A percentile compares a stretch with the other conserved stretches of the same genome.
Evolutionary conservation across 75 land plant species (phyloP).

Genomic region (Selaginella tamariscina): DNA sequence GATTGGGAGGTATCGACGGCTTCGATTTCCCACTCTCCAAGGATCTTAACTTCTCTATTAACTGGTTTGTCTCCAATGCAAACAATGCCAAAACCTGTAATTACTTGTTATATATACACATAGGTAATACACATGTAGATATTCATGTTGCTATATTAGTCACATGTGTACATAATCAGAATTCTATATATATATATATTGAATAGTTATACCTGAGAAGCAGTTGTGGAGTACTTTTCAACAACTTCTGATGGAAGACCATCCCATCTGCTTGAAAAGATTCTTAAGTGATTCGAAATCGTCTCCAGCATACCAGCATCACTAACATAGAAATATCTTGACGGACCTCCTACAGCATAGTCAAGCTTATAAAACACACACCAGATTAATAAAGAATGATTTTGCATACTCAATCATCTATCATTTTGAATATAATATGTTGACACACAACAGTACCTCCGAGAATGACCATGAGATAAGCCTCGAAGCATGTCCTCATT

Average conservation of each 20-base stretch:
- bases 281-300: constrained; percentile 53
- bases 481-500: constrained; percentile 5
- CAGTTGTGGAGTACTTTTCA: constrained; percentile 47
- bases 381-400: too few relatives aligned
- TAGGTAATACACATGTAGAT: too few relatives aligned
- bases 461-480: constrained; percentile 16
- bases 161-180: too few relatives aligned
- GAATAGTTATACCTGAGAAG: too few relatives aligned
- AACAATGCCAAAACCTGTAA: constrained; percentile 52
- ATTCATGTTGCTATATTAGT: too few relatives aligned
- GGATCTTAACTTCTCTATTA: constrained; percentile 45
- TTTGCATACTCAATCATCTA: too few relatives aligned
- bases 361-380: too few relatives aligned
- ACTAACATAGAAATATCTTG: constrained; percentile 43
- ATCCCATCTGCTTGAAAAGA: constrained; percentile 75
- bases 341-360: too few relatives aligned
- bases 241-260: constrained; percentile 66
- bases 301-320: constrained; percentile 77
- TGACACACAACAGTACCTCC: too few relatives aligned
- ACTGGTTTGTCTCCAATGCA: constrained; percentile 45
- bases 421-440: too few relatives aligned
- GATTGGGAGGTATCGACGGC: background rate
- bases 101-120: too few relatives aligned
- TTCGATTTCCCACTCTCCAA: background rate
- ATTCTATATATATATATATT: too few relatives aligned